Conservation (phyloP, 2,329 filamentous ascomycete species). For the Penicillium capsulatum region DNA sequence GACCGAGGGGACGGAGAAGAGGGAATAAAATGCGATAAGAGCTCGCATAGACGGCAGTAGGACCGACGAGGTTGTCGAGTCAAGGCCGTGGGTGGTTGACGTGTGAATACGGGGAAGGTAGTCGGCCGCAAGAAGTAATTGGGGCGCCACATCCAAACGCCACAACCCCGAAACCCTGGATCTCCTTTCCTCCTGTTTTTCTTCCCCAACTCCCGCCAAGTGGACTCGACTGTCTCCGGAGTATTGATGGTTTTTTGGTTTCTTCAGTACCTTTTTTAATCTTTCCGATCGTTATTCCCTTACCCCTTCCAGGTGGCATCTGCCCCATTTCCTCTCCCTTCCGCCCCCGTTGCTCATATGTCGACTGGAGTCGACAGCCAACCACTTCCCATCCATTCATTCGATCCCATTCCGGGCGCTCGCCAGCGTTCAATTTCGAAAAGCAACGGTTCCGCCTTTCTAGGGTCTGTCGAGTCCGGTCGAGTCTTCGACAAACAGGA, state of each 20-base stretch:
- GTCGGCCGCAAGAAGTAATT: conserved; percentile 15
- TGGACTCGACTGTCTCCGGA: conserved; percentile 23
- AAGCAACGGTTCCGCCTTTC: conserved; percentile 40
- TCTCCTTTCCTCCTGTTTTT: conserved; percentile 19
- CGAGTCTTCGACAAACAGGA: conserved; percentile 38
- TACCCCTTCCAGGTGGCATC: conserved; percentile 18
- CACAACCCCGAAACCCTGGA: conserved; percentile 20
- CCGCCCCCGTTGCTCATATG: conserved; percentile 44
- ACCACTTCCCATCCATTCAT: conserved; percentile 50
- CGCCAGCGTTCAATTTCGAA: conserved; percentile 54
- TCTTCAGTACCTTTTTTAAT: conserved; percentile 8
- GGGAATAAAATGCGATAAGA: not conserved
- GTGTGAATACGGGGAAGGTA: conserved; percentile 6
- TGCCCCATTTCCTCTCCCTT: conserved; percentile 18
- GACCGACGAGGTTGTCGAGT: no score
- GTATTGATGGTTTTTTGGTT: conserved; percentile 28
- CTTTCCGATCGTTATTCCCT: conserved; percentile 25
- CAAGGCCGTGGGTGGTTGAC: no score
- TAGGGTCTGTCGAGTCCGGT: conserved; percentile 48
- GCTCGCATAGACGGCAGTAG: not conserved
- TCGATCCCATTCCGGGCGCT: conserved; percentile 48
- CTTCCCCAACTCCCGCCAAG: conserved; percentile 5
- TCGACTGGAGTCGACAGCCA: conserved; percentile 53
- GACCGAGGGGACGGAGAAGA: not conserved
- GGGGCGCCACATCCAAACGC: conserved; percentile 23